These are phyloP conservation scores for Protomyces pachydermus DNA, from an alignment of 1,139 yeast species.

Conservation along the genomic window DNA sequence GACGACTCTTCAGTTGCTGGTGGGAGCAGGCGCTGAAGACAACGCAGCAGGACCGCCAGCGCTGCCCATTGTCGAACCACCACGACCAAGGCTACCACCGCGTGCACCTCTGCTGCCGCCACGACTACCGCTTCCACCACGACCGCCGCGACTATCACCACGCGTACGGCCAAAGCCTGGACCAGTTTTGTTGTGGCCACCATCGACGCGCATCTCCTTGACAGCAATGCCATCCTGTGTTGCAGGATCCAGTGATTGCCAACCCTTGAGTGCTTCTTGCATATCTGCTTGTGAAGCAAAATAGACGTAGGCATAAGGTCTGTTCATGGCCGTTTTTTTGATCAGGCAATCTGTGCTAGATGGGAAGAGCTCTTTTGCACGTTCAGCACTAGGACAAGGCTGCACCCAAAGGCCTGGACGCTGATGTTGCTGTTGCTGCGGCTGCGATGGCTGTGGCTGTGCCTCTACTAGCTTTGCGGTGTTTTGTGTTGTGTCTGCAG, in stretches of 20 bases:
- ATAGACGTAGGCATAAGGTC: conserved; percentile 41
- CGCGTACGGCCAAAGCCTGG: conserved; percentile 6
- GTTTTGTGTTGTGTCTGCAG: background rate
- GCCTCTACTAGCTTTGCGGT: background rate
- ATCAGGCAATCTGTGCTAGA: conserved; percentile 28
- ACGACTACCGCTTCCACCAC: conserved; percentile 23
- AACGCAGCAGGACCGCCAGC: background rate
- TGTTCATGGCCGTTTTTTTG: conserved; percentile 38
- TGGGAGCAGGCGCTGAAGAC: background rate
- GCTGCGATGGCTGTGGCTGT: conserved; percentile 12
- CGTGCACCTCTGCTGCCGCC: background rate
- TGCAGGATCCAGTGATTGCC: conserved; percentile 3
- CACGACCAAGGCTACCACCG: conserved; percentile 9
- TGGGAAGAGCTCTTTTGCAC: conserved; percentile 38
- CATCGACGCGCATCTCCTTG: conserved; percentile 16
- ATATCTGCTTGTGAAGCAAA: conserved; percentile 39
- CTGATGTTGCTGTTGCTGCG: conserved; percentile 7
- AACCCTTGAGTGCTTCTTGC: conserved; percentile 35
- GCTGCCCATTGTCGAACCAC: background rate
- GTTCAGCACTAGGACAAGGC: conserved; percentile 39
- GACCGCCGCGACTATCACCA: conserved; percentile 25
- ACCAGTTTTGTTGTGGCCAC: background rate
- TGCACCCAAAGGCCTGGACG: conserved; percentile 43
- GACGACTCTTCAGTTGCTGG: background rate
- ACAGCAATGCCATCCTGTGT: conserved; percentile 19